Conservation (phyloP, 2,329 filamentous ascomycete species). For the Reticulascus tulasneorum region DNA sequence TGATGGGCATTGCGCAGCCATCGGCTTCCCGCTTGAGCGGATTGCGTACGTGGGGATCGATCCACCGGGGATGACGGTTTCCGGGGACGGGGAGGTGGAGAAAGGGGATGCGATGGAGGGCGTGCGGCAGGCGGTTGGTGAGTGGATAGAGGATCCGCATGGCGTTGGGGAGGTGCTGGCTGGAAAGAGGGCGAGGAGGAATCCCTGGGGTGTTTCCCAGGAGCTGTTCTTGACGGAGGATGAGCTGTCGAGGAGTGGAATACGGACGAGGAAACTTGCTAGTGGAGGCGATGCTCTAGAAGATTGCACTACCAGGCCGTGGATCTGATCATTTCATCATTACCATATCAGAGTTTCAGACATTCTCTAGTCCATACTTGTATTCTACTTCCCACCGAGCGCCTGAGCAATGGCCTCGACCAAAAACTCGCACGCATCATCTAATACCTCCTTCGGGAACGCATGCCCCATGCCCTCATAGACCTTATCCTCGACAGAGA, state of each 20-base stretch:
- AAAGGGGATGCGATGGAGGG: conserved; percentile 39
- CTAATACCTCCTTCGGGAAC: conserved; percentile 65
- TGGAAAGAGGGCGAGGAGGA: conserved; percentile 45
- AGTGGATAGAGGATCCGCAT: conserved; percentile 52
- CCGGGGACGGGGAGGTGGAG: conserved; percentile 18
- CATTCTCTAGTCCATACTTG: background rate
- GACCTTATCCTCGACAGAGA: conserved; percentile 61
- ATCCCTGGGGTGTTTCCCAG: conserved; percentile 45
- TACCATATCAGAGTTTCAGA: background rate
- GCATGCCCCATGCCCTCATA: conserved; percentile 67
- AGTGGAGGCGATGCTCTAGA: conserved; percentile 37
- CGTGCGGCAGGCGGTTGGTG: conserved; percentile 35
- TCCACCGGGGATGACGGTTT: conserved; percentile 44
- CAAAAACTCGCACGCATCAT: conserved; percentile 63
- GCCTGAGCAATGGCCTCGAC: conserved; percentile 37
- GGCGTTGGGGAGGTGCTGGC: conserved; percentile 41
- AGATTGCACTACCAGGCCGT: conserved; percentile 33
- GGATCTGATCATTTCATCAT: conserved; percentile 22
- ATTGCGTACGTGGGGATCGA: conserved; percentile 60
- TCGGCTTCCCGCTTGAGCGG: conserved; percentile 46
- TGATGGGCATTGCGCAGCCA: conserved; percentile 58
- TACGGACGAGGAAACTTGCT: conserved; percentile 28
- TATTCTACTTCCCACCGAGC: conserved; percentile 8
- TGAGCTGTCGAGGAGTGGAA: conserved; percentile 29
- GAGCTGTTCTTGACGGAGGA: conserved; percentile 35